Base-by-base conservation (phyloP, 2,329 filamentous ascomycete genomes). In the Aspergillus fumigatus region DNA sequence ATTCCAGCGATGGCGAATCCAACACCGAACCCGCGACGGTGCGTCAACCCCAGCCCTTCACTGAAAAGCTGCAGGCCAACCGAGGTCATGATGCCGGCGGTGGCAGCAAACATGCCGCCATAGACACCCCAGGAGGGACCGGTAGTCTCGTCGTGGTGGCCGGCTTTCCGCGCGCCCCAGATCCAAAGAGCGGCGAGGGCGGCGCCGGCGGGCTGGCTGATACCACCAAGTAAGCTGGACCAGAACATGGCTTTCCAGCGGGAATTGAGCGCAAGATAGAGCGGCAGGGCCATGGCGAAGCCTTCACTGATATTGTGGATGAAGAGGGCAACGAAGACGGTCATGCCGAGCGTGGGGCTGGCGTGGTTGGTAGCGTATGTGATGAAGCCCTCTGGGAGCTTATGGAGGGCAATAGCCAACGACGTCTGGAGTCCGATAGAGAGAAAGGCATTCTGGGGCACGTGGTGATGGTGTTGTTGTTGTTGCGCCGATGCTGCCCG, bases 251-350 rank as follows among this genome's bases (percentile, higher is more conserved):
- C 93, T 65, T 87, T 88, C 69, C 84, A 78, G 48, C 92, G 88
- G 57, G 87, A 93, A 59, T 88, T 84, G 32, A 97, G 84, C 1
- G 94, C 94, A 67, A 99, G 89, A 74, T 96, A 99, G 0, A 99
- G 80, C 0, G 94, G 94, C 0, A 99, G 78, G 0, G 92, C 91
- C 82, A 99, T 88, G 59, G 92, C 90, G 70, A 97, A 97, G 1
- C 94, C 94, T 77, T 99, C 94, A 27, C 91, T 92, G 67, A 99
- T 96, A 76, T 97, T 99, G 81, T 99, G 94, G 57, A 99, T 93
- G 70, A 96, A 96, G 7, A 99, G 83, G 0, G 94, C 93, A 73
- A 97, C 84, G 76, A 99, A 99, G 54, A 99, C 91, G 52, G 90
- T 89, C 73, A 96, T 86, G 21, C 94, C 94, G 0, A 99, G 84